These are phyloP conservation scores for Meyerozyma smithsonii DNA, from an alignment of 1,139 yeast species.

Conservation along the genomic window DNA sequence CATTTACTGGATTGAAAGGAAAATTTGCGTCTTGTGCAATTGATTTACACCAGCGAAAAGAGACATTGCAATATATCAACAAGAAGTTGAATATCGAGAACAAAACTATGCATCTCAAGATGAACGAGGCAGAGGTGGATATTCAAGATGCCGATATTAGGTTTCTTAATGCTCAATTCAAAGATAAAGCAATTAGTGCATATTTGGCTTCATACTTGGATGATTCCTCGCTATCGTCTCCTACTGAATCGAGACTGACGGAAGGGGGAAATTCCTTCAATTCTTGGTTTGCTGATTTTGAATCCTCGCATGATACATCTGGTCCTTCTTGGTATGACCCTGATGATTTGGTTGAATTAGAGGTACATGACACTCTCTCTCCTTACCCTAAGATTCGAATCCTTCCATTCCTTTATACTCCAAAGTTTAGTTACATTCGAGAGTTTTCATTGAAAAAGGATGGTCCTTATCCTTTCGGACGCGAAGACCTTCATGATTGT, in stretches of 20 bases:
- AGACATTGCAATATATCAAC: slow-evolving; percentile 55
- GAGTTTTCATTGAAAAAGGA: slow-evolving; percentile 47
- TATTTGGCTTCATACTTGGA: slow-evolving; percentile 43
- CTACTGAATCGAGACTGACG: slow-evolving; percentile 1
- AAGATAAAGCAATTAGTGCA: slow-evolving; percentile 49
- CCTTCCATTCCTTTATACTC: slow-evolving; percentile 65
- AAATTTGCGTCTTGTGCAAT: slow-evolving; percentile 59
- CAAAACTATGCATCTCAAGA: slow-evolving; percentile 51
- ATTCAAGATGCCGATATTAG: slow-evolving; percentile 69
- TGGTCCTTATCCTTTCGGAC: slow-evolving; percentile 63
- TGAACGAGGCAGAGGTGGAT: slow-evolving; percentile 75
- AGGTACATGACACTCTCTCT: slow-evolving; percentile 41
- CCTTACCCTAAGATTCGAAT: slow-evolving; percentile 55
- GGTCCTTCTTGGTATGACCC: slow-evolving; percentile 69
- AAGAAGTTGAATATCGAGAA: slow-evolving; percentile 54
- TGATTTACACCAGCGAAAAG: slow-evolving; percentile 85
- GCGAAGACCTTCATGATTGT: slow-evolving; percentile 65
- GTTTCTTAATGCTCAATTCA: slow-evolving; percentile 62
- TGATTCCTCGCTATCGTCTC: background rate
- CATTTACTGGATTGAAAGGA: slow-evolving; percentile 78
- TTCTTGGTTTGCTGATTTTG: slow-evolving; percentile 19
- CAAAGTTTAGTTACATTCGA: slow-evolving; percentile 71
- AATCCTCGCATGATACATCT: slow-evolving; percentile 34
- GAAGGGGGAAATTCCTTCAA: background rate
- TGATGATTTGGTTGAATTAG: slow-evolving; percentile 77